Conservation (phyloP, 1,139 yeast species). For the Tardiomyces blankii region DNA sequence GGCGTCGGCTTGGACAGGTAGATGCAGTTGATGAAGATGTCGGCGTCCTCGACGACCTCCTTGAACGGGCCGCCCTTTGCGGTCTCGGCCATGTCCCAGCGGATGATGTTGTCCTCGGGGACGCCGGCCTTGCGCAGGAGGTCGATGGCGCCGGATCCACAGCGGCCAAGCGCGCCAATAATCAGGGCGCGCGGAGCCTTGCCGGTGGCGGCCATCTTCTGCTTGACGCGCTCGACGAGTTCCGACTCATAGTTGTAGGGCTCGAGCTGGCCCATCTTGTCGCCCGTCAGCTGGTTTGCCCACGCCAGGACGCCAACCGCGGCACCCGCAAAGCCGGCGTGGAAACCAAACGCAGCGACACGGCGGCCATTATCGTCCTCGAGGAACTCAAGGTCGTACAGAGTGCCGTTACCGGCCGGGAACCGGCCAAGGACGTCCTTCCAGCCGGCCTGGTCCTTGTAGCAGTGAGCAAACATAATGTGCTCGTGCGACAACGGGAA, state of each 20-base stretch:
- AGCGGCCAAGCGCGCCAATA: conserved; percentile 96
- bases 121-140: conserved; percentile 74
- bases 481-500: conserved; percentile 94
- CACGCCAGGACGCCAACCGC: conserved; percentile 91
- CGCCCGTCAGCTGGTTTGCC: conserved; percentile 71
- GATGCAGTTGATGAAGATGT: conserved; percentile 90
- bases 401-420: conserved; percentile 80
- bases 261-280: conserved; percentile 44
- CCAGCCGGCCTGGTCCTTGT: conserved; percentile 97
- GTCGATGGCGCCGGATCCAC: conserved; percentile 97
- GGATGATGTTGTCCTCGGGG: conserved; percentile 70
- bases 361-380: conserved; percentile 94
- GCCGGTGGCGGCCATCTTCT: conserved; percentile 51
- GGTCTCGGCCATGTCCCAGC: conserved; percentile 98
- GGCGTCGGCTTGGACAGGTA: conserved; percentile 89
- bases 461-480: conserved; percentile 97
- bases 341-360: conserved; percentile 97
- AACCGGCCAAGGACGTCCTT: conserved; percentile 77
- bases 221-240: conserved; percentile 59
- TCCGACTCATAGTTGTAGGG: conserved; percentile 77
- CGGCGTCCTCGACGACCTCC: conserved; percentile 74
- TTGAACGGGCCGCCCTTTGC: conserved; percentile 94
- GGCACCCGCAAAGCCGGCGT: conserved; percentile 99
- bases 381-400: conserved; percentile 89
- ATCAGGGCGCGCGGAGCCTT: conserved; percentile 69